Evolutionary conservation across 73 alveolate genomes (phyloP), one percentile per base, ranked within the genome.

Genomic region (Urostyla sp.): DNA sequence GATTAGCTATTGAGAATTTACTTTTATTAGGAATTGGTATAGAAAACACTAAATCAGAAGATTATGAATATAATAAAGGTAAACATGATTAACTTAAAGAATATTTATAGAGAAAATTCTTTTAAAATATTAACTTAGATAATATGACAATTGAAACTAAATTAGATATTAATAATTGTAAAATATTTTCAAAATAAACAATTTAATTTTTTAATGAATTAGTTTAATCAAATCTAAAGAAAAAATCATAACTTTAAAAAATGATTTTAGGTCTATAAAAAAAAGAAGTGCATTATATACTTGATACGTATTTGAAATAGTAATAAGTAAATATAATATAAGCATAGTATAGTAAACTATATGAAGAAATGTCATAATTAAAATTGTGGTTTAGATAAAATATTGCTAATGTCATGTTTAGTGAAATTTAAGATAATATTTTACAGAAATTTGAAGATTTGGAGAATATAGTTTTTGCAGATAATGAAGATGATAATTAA

Each of bases 11-110:
- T 5, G 83, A 69, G 31, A 46, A 67, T 10, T 30, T 69, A n/a
- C 34, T 69, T 5, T 69, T 69, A 6, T 37, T 69, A 6, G 83
- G 83, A 3, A 69, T 69, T 7, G 83, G 53, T 16, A 45, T 69
- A 1, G 49, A 69, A 27, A 67, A 67, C 27, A 54, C 44, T 45
- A 44, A 69, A 31, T 48, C 83, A 43, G 69, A 45, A 24, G n/a
- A 4, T 4, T 8, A 38, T 16, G 10, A 6, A 48, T 36, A 43
- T 0, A 45, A 45, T 15, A 44, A 59, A 27, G 49, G 40, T 49
- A 69, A 69, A 34, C 54, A 69, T 16, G 26, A 69, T 21, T 30
- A 7, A 1, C 55, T 69, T 10, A 69, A 35, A 49, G 83, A 69
- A 18, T 69, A 69, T 46, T 24, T 69, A n/a, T 67, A 69, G 31